These are phyloP conservation scores for Cardamine occulta DNA, from an alignment of 345 rosid genomes.

Conservation along the genomic window DNA sequence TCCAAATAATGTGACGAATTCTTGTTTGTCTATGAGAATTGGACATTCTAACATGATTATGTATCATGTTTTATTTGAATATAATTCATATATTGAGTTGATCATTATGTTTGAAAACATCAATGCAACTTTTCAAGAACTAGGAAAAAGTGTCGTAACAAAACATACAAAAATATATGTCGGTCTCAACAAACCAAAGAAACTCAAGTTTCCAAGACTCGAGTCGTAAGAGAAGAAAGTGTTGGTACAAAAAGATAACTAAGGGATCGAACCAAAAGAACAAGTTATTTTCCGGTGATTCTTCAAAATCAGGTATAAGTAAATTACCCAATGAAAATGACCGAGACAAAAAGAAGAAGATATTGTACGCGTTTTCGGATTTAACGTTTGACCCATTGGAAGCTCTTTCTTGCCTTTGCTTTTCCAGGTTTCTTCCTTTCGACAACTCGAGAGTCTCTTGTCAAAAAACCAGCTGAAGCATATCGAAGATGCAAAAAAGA, in stretches of 20 bases:
- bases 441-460: constrained; percentile 92
- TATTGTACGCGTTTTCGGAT: constrained; percentile 14
- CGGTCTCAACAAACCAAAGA: constrained; percentile 19
- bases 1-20: neutral
- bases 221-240: constrained; percentile 20
- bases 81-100: neutral
- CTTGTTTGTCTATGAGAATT: neutral
- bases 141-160: constrained; percentile 10
- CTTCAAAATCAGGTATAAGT: constrained; percentile 33
- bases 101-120: constrained; percentile 18
- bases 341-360: constrained; percentile 14
- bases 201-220: constrained; percentile 30
- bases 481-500: neutral
- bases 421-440: constrained; percentile 98
- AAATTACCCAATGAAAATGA: constrained; percentile 16
- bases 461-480: constrained; percentile 79
- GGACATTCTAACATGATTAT: neutral
- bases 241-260: constrained; percentile 30
- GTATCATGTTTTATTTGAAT: neutral
- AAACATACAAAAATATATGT: constrained; percentile 37
- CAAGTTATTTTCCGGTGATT: constrained; percentile 31
- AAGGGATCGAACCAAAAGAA: constrained; percentile 26
- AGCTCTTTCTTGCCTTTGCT: constrained; percentile 99
- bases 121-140: constrained; percentile 18
- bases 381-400: constrained; percentile 98